phyloP scores from a whole-genome alignment of 1,284 basidiomycete species.

The Leccinum pachyderme region DNA sequence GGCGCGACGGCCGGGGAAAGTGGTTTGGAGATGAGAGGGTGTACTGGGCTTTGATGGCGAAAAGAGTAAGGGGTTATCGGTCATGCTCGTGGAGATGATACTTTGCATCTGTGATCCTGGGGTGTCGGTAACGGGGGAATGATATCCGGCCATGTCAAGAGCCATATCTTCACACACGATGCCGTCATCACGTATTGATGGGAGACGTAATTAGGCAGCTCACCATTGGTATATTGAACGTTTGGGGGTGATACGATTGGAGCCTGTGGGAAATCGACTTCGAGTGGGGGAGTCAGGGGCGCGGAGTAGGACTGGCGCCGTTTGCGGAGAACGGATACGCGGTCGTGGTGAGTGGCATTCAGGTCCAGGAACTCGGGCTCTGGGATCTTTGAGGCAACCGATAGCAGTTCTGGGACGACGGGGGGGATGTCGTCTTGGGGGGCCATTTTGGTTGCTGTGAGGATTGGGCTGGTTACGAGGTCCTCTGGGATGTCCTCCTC shows the following conservation, averaged over 20 bases:
- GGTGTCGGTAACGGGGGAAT: constrained; percentile 40
- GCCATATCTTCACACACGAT: constrained; percentile 49
- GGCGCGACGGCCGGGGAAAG: constrained; percentile 26
- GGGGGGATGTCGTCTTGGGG: constrained; percentile 27
- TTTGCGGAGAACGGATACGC: constrained; percentile 16
- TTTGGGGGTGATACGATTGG: constrained; percentile 52
- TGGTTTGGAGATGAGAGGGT: constrained; percentile 23
- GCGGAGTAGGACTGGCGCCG: constrained; percentile 29
- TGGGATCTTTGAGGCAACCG: constrained; percentile 33
- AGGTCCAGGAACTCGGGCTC: constrained; percentile 34
- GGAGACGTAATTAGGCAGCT: constrained; percentile 34
- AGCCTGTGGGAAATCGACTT: constrained; percentile 21
- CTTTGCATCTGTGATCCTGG: constrained; percentile 7
- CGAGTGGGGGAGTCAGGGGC: constrained; percentile 24
- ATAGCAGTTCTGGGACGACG: constrained; percentile 23
- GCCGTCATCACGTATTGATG: not conserved
- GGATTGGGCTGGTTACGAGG: constrained; percentile 90
- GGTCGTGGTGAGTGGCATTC: constrained; percentile 20
- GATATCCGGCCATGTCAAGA: constrained; percentile 68
- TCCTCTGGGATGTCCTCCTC: constrained; percentile 92
- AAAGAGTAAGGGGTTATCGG: constrained; percentile 21
- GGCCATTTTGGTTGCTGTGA: constrained; percentile 59
- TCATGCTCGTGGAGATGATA: constrained; percentile 1
- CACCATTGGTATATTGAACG: constrained; percentile 67
- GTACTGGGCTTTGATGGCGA: constrained; percentile 15